These are phyloP conservation scores for Limonium bicolor DNA, from an alignment of 148 eudicot genomes.

Conservation along the genomic window DNA sequence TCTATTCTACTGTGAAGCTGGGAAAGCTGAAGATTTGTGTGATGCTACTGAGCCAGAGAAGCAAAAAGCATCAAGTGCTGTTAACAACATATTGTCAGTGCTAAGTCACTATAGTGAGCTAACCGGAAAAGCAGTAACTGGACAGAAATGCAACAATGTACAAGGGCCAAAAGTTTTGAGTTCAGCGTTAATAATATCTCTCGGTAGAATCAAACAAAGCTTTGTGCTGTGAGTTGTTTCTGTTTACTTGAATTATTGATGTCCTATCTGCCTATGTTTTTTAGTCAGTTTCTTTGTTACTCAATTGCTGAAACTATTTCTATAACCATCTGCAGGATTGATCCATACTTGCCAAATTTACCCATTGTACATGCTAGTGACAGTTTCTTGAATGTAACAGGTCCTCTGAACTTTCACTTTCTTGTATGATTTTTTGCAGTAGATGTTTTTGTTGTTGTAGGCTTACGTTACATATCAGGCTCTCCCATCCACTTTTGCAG, in stretches of 20 bases:
- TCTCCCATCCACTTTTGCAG: too few relatives aligned
- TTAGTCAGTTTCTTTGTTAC: too few relatives aligned
- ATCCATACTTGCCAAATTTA: conserved; percentile 50
- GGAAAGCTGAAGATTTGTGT: conserved; percentile 34
- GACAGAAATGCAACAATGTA: conserved; percentile 39
- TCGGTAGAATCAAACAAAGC: conserved; percentile 99
- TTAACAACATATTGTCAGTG: conserved; percentile 58
- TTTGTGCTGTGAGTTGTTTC: conserved; percentile 90
- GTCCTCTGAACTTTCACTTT: conserved; percentile 14
- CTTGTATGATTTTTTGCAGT: not conserved
- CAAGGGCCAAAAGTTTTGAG: conserved; percentile 23
- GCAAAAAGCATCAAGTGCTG: conserved; percentile 44
- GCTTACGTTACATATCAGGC: too few relatives aligned
- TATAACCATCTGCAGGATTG: conserved; percentile 32
- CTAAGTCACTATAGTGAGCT: conserved; percentile 60
- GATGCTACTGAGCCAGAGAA: conserved; percentile 73
- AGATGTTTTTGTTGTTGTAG: not conserved
- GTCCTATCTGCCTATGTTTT: too few relatives aligned
- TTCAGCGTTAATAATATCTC: conserved; percentile 69
- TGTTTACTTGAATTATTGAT: conserved; percentile 11
- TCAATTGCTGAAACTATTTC: conserved; percentile 7
- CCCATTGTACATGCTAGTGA: conserved; percentile 92
- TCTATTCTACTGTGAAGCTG: conserved; percentile 27
- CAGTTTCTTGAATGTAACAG: conserved; percentile 62
- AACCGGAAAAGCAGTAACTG: conserved; percentile 51